phyloP scores from a whole-genome alignment of 768 basidiomycete genomes.

The Boletus rufocinnamomeus region DNA sequence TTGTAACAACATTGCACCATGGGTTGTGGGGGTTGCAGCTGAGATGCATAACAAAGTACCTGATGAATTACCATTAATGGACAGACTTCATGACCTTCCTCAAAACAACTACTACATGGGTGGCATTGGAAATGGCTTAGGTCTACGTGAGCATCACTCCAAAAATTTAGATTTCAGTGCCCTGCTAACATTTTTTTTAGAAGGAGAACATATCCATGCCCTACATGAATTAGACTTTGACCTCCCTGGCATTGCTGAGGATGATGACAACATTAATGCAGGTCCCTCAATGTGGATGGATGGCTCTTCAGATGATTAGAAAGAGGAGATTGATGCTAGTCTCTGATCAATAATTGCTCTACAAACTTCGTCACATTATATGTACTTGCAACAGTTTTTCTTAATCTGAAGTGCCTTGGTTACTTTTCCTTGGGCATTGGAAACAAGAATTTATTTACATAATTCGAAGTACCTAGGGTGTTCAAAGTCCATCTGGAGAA shows the following conservation, averaged over 20 bases:
- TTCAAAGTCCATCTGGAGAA: neutral
- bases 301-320: too few relatives aligned
- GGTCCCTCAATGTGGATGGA: neutral
- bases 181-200: too few relatives aligned
- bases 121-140: neutral
- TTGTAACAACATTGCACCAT: neutral
- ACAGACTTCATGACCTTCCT: neutral
- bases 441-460: too few relatives aligned
- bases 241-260: neutral
- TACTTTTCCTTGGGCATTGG: too few relatives aligned
- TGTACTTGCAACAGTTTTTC: too few relatives aligned
- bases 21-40: neutral
- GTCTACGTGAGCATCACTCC: neutral
- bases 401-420: too few relatives aligned
- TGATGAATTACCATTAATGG: neutral
- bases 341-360: too few relatives aligned
- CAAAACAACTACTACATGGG: neutral
- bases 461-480: too few relatives aligned
- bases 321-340: too few relatives aligned
- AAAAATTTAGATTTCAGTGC: neutral
- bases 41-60: neutral
- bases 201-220: too few relatives aligned
- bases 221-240: neutral
- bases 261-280: neutral
- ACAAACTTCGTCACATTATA: too few relatives aligned